These are phyloP conservation scores for Spathaspora passalidarum DNA, from an alignment of 805 yeast species.

Conservation along the genomic window DNA sequence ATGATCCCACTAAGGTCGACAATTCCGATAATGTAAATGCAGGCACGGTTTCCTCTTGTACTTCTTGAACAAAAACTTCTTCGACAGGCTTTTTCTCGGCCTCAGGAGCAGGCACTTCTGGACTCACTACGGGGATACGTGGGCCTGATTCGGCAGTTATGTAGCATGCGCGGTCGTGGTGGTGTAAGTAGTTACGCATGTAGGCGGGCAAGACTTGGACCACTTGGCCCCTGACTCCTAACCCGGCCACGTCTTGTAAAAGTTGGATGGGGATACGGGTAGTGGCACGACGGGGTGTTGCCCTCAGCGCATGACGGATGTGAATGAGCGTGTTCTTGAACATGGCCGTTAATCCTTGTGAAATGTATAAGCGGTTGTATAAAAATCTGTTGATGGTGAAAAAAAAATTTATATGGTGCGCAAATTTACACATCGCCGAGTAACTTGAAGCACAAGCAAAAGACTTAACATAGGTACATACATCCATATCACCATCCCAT, in stretches of 20 bases:
- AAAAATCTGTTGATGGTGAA: background rate
- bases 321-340: background rate
- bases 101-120: constrained; percentile 5
- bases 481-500: background rate
- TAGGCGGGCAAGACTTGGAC: constrained; percentile 79
- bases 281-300: background rate
- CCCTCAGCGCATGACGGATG: background rate
- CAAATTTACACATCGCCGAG: background rate
- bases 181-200: constrained; percentile 78
- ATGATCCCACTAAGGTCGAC: constrained; percentile 30
- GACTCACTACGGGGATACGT: constrained; percentile 38
- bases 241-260: constrained; percentile 58
- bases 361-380: background rate
- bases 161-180: constrained; percentile 71
- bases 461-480: background rate
- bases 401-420: background rate
- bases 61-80: constrained; percentile 4
- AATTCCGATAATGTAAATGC: constrained; percentile 38
- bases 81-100: background rate
- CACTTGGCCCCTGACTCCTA: constrained; percentile 69
- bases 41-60: constrained; percentile 12
- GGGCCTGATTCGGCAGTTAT: constrained; percentile 38
- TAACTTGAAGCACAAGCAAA: background rate
- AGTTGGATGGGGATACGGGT: constrained; percentile 52
- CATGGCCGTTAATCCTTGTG: background rate